phyloP scores from a whole-genome alignment of 2,329 filamentous ascomycete species.

The Phialophora expanda region DNA sequence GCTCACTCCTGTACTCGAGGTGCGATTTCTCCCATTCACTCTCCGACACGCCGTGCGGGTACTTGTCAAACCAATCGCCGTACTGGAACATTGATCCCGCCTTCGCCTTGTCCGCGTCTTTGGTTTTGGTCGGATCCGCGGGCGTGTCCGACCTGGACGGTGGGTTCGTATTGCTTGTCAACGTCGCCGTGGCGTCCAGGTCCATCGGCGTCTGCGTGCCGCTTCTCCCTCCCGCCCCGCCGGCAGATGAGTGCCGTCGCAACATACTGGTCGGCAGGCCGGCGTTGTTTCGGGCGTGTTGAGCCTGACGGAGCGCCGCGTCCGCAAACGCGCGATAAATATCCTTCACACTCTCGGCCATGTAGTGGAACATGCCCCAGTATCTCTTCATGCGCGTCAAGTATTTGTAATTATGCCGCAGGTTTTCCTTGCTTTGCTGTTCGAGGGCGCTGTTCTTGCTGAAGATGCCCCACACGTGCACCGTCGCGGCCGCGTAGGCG shows the following conservation, averaged over 20 bases:
- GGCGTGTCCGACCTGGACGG: conserved; percentile 30
- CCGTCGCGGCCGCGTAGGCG: conserved; percentile 87
- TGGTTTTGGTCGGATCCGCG: conserved; percentile 16
- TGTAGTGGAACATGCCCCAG: conserved; percentile 98
- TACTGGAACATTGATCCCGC: conserved; percentile 74
- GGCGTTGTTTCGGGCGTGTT: conserved; percentile 1
- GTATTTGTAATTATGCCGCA: conserved; percentile 87
- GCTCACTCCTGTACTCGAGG: conserved; percentile 70
- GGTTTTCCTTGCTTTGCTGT: conserved; percentile 77
- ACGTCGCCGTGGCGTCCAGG: conserved; percentile 22
- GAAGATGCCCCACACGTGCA: conserved; percentile 93
- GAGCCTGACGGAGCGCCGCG: conserved; percentile 55
- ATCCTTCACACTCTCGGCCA: conserved; percentile 89
- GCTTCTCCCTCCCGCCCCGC: not conserved
- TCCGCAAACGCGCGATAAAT: conserved; percentile 86
- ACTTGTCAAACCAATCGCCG: conserved; percentile 95
- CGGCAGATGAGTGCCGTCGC: conserved; percentile 20
- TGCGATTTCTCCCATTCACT: conserved; percentile 81
- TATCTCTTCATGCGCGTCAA: conserved; percentile 94
- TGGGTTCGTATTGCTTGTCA: conserved; percentile 25
- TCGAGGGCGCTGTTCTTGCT: conserved; percentile 80
- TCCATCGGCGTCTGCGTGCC: conserved; percentile 31
- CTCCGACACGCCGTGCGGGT: conserved; percentile 87
- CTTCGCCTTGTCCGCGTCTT: conserved; percentile 17
- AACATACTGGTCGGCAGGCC: conserved; percentile 2